Percentiles rank a stretch among this genome's conserved stretches.
These are phyloP conservation scores for Filosporella fistucella DNA, from an alignment of 495 filamentous ascomycete genomes.

Conservation along the genomic window DNA sequence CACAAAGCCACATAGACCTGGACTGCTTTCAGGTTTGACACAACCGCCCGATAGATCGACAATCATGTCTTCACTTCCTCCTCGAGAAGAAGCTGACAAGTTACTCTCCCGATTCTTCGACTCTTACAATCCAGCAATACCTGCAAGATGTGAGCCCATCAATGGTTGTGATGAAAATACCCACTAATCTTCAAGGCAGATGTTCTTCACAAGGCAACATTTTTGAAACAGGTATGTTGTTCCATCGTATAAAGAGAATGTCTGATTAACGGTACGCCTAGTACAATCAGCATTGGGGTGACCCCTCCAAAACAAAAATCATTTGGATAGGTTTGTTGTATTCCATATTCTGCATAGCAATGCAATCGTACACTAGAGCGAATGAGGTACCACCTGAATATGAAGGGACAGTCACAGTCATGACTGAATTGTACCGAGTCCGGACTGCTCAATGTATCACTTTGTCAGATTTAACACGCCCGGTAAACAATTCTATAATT, in stretches of 20 bases:
- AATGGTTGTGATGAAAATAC: not conserved
- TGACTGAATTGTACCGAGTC: constrained; percentile 12
- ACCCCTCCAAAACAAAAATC: constrained; percentile 31
- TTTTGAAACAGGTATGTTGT: constrained; percentile 19
- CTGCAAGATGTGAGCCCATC: constrained; percentile 20
- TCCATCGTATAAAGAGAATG: not conserved
- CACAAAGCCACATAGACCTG: constrained; percentile 17
- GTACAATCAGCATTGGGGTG: constrained; percentile 42
- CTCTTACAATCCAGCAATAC: constrained; percentile 39
- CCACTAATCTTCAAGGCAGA: constrained; percentile 1
- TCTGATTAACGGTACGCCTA: constrained; percentile 19
- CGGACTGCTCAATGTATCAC: constrained; percentile 35
- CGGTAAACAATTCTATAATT: constrained; percentile 17
- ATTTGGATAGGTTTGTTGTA: constrained; percentile 45
- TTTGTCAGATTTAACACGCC: constrained; percentile 38
- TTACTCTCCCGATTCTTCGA: constrained; percentile 45
- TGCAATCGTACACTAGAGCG: constrained; percentile 30
- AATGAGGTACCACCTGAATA: constrained; percentile 27
- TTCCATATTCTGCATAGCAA: constrained; percentile 36
- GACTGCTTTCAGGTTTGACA: constrained; percentile 14
- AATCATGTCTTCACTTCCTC: constrained; percentile 35
- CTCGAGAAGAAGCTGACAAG: constrained; percentile 33
- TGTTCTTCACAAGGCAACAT: constrained; percentile 18
- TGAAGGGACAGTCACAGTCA: constrained; percentile 17
- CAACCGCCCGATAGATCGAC: constrained; percentile 28